Conservation (phyloP, 192 early-diverging fungal species). For the Lunasporangiospora selenospora region DNA sequence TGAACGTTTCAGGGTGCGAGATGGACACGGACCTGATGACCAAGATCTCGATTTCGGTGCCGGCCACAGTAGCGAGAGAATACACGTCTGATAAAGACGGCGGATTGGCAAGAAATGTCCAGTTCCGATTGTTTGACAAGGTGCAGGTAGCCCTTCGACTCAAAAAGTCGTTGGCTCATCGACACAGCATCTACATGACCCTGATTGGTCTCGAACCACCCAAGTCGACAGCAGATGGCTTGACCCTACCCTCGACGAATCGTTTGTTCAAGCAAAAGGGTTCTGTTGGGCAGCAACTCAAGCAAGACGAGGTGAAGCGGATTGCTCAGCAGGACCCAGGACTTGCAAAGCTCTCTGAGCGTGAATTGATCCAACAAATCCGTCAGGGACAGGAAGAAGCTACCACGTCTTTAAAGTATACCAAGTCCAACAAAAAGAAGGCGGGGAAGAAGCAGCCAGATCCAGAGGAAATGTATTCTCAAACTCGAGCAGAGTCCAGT, state of each 20-base stretch:
- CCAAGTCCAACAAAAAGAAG: slow-evolving; percentile 6
- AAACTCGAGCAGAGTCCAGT: slow-evolving; percentile 31
- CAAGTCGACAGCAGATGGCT: neutral
- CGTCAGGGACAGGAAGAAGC: slow-evolving; percentile 7
- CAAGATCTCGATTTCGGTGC: slow-evolving; percentile 51
- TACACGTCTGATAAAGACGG: slow-evolving; percentile 30
- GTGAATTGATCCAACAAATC: slow-evolving; percentile 30
- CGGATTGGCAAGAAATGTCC: slow-evolving; percentile 49
- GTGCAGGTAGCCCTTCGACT: slow-evolving; percentile 65
- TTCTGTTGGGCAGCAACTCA: neutral
- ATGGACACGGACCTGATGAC: slow-evolving; percentile 57
- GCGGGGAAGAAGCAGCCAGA: slow-evolving; percentile 4
- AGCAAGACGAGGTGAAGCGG: slow-evolving; percentile 24
- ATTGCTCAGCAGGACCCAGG: slow-evolving; percentile 28
- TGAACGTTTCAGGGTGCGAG: slow-evolving; percentile 16
- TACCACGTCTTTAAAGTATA: neutral
- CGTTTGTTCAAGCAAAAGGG: slow-evolving; percentile 24
- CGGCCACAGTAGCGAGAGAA: too few relatives aligned
- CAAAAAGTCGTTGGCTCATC: slow-evolving; percentile 64
- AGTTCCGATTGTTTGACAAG: slow-evolving; percentile 68
- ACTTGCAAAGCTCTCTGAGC: slow-evolving; percentile 11
- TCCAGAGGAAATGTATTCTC: slow-evolving; percentile 20
- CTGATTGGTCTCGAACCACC: slow-evolving; percentile 59
- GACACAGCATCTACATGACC: slow-evolving; percentile 70
- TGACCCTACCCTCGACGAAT: neutral